Base-by-base conservation (phyloP, 225 moss, liverwort and hornwort genomes). In the Straminergon stramineum region DNA sequence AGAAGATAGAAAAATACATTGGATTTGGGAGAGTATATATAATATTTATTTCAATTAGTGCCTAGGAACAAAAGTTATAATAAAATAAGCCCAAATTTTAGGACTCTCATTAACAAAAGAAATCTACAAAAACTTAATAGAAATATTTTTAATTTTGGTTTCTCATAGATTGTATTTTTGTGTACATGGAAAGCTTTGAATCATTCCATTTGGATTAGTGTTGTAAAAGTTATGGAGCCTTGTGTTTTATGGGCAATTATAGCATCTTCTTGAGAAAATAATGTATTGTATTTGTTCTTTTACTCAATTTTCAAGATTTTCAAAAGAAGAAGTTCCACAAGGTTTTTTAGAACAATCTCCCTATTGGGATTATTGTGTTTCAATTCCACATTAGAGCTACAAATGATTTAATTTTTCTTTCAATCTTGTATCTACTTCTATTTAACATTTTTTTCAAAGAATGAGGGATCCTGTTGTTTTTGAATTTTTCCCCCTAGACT, bases 351-450 rank as follows among this genome's bases (percentile, higher is more conserved):
- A 58, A 58, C 58, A 58, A 24, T 71, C 15, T 71, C 8, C 24
- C 0, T 3, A 0, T 8, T 3, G 5, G 19, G 2, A 41, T 5
- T 14, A 24, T 0, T 8, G 26, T 4, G 4, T 41, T 41, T 27
- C 13, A 71, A 9, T 71, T 71, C 15, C 1, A 41, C 5, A 8
- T 15, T 71, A 14, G 2, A 24, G 0, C 7, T 68, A 68, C 37
- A 12, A 12, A 12, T n/a, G 13, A 34, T 41, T 70, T 39, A 14
- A 0, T 14, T 39, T 13, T 70, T 24, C 7, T 24, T 70, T 39
- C 7, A 13, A 70, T 39, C 8, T 39, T 13, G 23, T 14, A 39
- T 1, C 24, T 70, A 24, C 1, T 23, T 70, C 2, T 70, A 15
- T 2, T 41, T 70, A 23, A 39, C 1, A 70, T 7, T 4, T 23